Base-by-base conservation (phyloP, 805 yeast species). In the Kuraishia piskuri region DNA sequence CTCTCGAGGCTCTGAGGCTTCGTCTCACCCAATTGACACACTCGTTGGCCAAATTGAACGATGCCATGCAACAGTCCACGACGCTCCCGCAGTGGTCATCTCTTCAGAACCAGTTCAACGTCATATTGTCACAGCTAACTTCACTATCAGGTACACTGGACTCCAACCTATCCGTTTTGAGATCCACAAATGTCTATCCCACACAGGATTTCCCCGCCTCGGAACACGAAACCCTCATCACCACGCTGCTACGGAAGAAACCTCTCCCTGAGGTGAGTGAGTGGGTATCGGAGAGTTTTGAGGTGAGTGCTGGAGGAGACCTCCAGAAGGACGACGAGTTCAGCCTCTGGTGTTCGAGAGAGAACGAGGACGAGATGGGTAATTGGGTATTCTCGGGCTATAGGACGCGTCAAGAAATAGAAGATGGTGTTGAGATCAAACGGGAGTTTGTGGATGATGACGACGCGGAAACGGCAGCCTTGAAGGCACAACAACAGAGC, bases 221-320 rank as follows among this genome's bases (percentile, higher is more conserved):
- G 0, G 86, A 88, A 48, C 91, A 88, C 58, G 91, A 88, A 61
- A 88, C 90, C 1, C 74, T 94, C 37, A 70, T 91, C 51, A 87
- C 96, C 0, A 90, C 97, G 0, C 72, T 94, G 55, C 68, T 94
- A 55, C 77, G 98, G 55, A 94, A 91, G 65, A 92, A 91, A 64
- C 85, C 86, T 50, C 72, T 88, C 10, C 98, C 99, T 0, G 97
- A 91, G 57, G 96, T 92, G 2, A 88, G 83, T 51, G 87, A 82
- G 49, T 92, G 98, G 97, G 79, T 90, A 7, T 74, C 75, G 20
- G 64, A 67, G 19, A 53, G 50, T 22, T 44, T 52, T 10, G 54
- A 52, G 19, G 47, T 50, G 40, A 55, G 52, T 31, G 71, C 68
- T 50, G 64, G 60, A 45, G 62, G 58, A 50, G 61, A 56, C 17